phyloP scores from a whole-genome alignment of 202 grass and related monocot genomes.

The Tripidium arundinaceum region DNA sequence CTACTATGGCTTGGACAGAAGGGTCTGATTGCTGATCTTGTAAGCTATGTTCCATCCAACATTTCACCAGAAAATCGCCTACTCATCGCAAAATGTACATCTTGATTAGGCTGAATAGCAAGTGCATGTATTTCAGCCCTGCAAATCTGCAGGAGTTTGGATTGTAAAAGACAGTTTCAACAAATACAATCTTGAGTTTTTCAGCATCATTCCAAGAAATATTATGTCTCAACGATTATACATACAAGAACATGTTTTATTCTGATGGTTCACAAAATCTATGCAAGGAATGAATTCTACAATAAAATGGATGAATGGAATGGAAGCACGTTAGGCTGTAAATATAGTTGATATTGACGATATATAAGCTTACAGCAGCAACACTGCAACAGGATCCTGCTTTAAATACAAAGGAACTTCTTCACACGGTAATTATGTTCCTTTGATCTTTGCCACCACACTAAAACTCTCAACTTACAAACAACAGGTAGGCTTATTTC shows the following conservation, averaged over 20 bases:
- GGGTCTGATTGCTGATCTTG: slow-evolving; percentile 53
- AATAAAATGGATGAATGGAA: slow-evolving; percentile 20
- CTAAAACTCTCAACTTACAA: slow-evolving; percentile 30
- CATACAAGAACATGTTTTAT: background rate
- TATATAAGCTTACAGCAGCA: slow-evolving; percentile 31
- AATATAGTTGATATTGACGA: slow-evolving; percentile 33
- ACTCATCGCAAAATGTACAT: slow-evolving; percentile 54
- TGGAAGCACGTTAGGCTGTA: slow-evolving; percentile 11
- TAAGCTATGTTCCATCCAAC: slow-evolving; percentile 61
- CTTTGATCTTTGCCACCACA: slow-evolving; percentile 35
- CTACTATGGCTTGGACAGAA: slow-evolving; percentile 58
- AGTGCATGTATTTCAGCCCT: background rate
- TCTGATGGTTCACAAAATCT: slow-evolving; percentile 10
- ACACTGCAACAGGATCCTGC: slow-evolving; percentile 7
- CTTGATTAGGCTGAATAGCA: background rate
- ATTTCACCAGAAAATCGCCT: slow-evolving; percentile 87
- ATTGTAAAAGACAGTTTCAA: background rate
- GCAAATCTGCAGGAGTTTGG: background rate
- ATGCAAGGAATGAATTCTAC: slow-evolving; percentile 12
- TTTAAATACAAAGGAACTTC: slow-evolving; percentile 33
- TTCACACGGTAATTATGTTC: slow-evolving; percentile 6
- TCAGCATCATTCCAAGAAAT: background rate
- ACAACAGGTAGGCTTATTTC: slow-evolving; percentile 34
- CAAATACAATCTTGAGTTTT: background rate
- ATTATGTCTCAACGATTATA: background rate